Conservation (phyloP, 352 stramenopile genomes). For the Globisporangium okanoganense region DNA sequence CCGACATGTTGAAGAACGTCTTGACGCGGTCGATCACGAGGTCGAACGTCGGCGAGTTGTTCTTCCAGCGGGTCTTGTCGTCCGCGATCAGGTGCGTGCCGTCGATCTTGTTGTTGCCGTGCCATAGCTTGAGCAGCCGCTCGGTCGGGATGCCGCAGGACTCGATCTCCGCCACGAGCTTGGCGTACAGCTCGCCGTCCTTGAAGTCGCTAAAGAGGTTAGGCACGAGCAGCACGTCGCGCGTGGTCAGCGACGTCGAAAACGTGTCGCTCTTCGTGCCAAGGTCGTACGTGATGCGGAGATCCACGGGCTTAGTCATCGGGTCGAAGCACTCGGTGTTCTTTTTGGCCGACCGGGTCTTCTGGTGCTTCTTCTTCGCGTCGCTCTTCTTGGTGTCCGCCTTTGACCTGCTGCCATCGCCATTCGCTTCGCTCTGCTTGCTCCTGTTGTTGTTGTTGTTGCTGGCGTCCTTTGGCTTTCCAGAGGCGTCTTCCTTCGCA, state of each 20-base stretch:
- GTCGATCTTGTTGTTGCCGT: slow-evolving; percentile 88
- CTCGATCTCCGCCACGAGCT: slow-evolving; percentile 61
- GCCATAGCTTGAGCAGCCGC: slow-evolving; percentile 77
- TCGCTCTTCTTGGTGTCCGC: slow-evolving; percentile 36
- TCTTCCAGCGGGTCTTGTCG: slow-evolving; percentile 82
- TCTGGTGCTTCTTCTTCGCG: slow-evolving; percentile 32
- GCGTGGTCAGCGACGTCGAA: slow-evolving; percentile 51
- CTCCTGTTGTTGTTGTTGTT: slow-evolving; percentile 21
- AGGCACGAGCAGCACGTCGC: slow-evolving; percentile 61
- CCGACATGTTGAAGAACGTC: slow-evolving; percentile 86
- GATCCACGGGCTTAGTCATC: slow-evolving; percentile 62
- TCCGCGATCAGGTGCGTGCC: slow-evolving; percentile 92
- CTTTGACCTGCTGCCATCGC: slow-evolving; percentile 16
- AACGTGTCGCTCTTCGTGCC: slow-evolving; percentile 50
- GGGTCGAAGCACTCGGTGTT: slow-evolving; percentile 80
- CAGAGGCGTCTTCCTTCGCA: slow-evolving; percentile 1
- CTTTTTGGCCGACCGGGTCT: slow-evolving; percentile 46
- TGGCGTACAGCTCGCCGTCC: slow-evolving; percentile 64
- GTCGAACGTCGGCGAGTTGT: slow-evolving; percentile 73
- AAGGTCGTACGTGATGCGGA: slow-evolving; percentile 70
- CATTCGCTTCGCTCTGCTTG: slow-evolving; percentile 18
- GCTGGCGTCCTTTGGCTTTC: slow-evolving; percentile 14
- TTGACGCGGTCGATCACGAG: slow-evolving; percentile 77
- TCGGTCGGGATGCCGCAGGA: slow-evolving; percentile 61
- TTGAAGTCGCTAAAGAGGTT: slow-evolving; percentile 78